These are phyloP conservation scores for Chaetomiaceae sp. DNA, from an alignment of 2,329 filamentous ascomycete genomes.

Conservation along the genomic window DNA sequence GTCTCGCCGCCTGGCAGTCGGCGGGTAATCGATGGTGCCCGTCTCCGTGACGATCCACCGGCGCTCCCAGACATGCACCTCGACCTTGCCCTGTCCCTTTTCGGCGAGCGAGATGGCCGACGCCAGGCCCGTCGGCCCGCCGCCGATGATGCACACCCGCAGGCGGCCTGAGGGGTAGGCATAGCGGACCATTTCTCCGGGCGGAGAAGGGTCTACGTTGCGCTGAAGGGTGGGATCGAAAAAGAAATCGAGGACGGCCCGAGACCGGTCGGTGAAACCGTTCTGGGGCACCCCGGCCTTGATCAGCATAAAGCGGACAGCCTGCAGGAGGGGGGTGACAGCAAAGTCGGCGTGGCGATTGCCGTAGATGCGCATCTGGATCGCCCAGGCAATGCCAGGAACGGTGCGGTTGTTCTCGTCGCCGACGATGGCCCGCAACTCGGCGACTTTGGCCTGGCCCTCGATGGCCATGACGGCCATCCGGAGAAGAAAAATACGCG, in stretches of 20 bases:
- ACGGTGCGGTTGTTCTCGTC: slow-evolving; percentile 28
- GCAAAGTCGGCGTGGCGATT: slow-evolving; percentile 31
- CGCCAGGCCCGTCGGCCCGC: slow-evolving; percentile 33
- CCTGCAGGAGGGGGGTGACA: slow-evolving; percentile 32
- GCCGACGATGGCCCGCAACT: slow-evolving; percentile 31
- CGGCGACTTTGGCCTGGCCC: slow-evolving; percentile 18
- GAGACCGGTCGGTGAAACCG: slow-evolving; percentile 26
- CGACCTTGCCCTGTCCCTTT: slow-evolving; percentile 30
- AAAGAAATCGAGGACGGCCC: slow-evolving; percentile 34
- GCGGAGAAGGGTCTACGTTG: slow-evolving; percentile 26
- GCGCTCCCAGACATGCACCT: slow-evolving; percentile 36
- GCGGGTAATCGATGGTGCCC: slow-evolving; percentile 31
- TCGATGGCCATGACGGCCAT: slow-evolving; percentile 30
- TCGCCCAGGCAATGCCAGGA: slow-evolving; percentile 28
- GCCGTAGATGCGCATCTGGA: slow-evolving; percentile 30
- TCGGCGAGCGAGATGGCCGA: slow-evolving; percentile 35
- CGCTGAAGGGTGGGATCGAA: slow-evolving; percentile 34
- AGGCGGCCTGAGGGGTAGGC: slow-evolving; percentile 30
- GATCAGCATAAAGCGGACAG: slow-evolving; percentile 35
- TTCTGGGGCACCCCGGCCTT: slow-evolving; percentile 28
- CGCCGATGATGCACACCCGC: slow-evolving; percentile 33
- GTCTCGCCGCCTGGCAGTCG: slow-evolving; percentile 31
- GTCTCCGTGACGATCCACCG: slow-evolving; percentile 29
- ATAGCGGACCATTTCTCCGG: slow-evolving; percentile 26
- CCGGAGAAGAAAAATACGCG: slow-evolving; percentile 32